Conservation (phyloP, 495 filamentous ascomycete species). For the Xylaria intraflava region DNA sequence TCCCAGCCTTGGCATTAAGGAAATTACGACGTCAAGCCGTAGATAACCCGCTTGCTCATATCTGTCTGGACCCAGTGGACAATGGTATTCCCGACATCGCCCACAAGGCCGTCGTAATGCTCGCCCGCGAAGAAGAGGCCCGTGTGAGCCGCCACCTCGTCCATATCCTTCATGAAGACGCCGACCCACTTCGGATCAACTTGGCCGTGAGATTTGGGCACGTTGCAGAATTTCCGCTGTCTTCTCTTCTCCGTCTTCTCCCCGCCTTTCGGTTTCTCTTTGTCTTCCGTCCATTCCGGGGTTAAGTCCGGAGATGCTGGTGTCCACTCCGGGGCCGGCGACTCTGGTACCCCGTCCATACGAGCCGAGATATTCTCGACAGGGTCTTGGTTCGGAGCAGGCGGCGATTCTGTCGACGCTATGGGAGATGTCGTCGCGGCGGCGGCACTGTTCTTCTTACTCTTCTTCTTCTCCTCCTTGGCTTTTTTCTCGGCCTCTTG, state of each 20-base stretch:
- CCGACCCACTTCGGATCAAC: slow-evolving; percentile 65
- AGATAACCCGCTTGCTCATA: slow-evolving; percentile 27
- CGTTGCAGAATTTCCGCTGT: slow-evolving; percentile 70
- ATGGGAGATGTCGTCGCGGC: slow-evolving; percentile 11
- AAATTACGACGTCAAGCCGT: slow-evolving; percentile 16
- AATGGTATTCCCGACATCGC: slow-evolving; percentile 63
- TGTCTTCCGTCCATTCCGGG: slow-evolving; percentile 2
- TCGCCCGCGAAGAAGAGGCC: slow-evolving; percentile 65
- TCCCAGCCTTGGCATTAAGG: not conserved
- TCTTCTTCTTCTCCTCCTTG: slow-evolving; percentile 34
- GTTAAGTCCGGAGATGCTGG: not conserved
- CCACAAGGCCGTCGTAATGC: slow-evolving; percentile 70
- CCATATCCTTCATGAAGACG: slow-evolving; percentile 72
- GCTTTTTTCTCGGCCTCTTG: slow-evolving; percentile 40
- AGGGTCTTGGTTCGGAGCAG: slow-evolving; percentile 13
- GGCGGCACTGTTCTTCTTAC: slow-evolving; percentile 23
- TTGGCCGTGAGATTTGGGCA: slow-evolving; percentile 48
- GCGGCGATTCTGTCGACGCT: slow-evolving; percentile 15
- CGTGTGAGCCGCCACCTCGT: slow-evolving; percentile 81
- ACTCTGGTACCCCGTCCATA: not conserved
- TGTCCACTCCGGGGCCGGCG: not conserved
- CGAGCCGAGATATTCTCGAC: slow-evolving; percentile 1
- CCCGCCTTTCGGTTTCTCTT: slow-evolving; percentile 11
- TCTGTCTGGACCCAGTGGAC: slow-evolving; percentile 67
- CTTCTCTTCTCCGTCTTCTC: slow-evolving; percentile 38